Base-by-base conservation (phyloP, 2,329 filamentous ascomycete genomes). In the Monosporascus cannonballus region DNA sequence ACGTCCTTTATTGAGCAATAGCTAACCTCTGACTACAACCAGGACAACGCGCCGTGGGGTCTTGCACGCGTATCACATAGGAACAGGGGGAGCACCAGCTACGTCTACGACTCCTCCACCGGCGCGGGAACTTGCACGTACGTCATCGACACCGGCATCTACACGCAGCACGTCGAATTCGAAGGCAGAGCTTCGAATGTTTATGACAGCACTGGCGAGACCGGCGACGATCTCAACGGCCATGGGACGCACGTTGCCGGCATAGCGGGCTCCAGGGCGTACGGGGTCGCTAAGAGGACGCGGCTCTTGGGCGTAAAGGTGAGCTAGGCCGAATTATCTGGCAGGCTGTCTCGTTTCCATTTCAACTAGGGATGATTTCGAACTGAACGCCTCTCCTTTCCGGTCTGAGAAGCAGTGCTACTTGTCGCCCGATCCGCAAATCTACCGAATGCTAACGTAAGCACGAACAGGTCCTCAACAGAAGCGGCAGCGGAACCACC, bases 71-170 rank as follows among this genome's bases (percentile, higher is more conserved):
- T 79, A 53, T 79, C 77, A 3, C 70, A 68, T 62, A 60, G 64
- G 18, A 65, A 63, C 20, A 54, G 65, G n/a, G 64, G 63, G 18
- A 63, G 60, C 22, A 68, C 54, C n/a, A 65, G 67, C 34, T 78
- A 77, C 61, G 59, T 63, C 25, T 78, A 76, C 61, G 72, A 77
- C 51, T 56, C 63, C n/a, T 67, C 62, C 22, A 72, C 73, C 30
- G 76, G 76, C 15, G 58, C 65, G 39, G 69, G 66, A 39, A 72
- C 67, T 51, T 81, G 72, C 57, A 72, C 74, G 47, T 84, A 82
- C 61, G 62, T 84, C 41, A 68, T 83, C 49, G 80, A 84, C 66
- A 80, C 76, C 0, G 80, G 80, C 41, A 73, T 83, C 50, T 69
- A 72, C 18, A 69, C 67, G 36, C 51, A 60, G n/a, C 80, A 84